phyloP scores from a whole-genome alignment of 805 yeast species.

The Candida verbasci region DNA sequence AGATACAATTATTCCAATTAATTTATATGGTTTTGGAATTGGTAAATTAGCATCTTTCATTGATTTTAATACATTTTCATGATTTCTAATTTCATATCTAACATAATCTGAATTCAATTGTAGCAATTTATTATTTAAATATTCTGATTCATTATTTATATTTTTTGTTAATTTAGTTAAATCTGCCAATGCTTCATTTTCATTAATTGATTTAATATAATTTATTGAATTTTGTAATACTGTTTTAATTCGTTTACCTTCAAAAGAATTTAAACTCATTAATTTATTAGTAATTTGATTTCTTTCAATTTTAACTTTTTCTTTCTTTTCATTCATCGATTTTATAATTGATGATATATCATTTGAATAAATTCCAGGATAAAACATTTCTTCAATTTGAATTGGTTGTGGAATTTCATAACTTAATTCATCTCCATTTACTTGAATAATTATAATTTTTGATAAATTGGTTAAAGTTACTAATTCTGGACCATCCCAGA shows the following conservation, averaged over 20 bases:
- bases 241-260: conserved; percentile 32
- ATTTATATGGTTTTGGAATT: conserved; percentile 17
- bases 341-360: conserved; percentile 16
- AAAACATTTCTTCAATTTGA: conserved; percentile 24
- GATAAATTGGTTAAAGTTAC: conserved; percentile 25
- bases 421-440: conserved; percentile 23
- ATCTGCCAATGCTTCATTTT: conserved; percentile 13
- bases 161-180: conserved; percentile 16
- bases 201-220: conserved; percentile 13
- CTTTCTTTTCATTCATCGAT: conserved; percentile 16
- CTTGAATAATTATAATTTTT: conserved; percentile 26
- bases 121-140: conserved; percentile 16
- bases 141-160: conserved; percentile 12
- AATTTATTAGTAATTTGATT: conserved; percentile 19
- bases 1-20: conserved; percentile 28
- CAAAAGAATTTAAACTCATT: conserved; percentile 32
- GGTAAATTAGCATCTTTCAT: conserved; percentile 6
- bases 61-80: conserved; percentile 14
- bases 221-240: conserved; percentile 20
- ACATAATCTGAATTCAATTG: conserved; percentile 13
- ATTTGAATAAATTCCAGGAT: conserved; percentile 32
- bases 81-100: conserved; percentile 17
- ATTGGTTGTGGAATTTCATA: conserved; percentile 14
- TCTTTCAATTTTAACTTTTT: conserved; percentile 14
- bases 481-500: conserved; percentile 31